These are phyloP conservation scores for Ceratocystis harringtonii DNA, from an alignment of 2,329 filamentous ascomycete species.

Conservation along the genomic window DNA sequence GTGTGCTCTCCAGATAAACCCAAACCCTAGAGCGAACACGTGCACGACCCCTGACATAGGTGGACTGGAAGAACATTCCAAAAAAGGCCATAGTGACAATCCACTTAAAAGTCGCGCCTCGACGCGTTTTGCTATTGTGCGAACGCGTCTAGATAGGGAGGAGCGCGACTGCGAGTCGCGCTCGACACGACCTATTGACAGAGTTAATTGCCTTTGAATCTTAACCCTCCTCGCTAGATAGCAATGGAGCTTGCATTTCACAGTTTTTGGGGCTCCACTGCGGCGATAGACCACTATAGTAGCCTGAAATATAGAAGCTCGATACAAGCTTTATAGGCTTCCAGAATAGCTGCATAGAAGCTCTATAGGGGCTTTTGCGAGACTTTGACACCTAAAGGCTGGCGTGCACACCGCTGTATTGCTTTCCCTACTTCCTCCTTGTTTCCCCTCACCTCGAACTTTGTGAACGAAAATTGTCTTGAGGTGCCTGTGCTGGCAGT, in stretches of 20 bases:
- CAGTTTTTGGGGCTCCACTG: too few species aligned
- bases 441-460: neutral
- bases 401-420: neutral
- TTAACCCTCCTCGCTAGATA: too few species aligned
- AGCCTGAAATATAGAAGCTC: too few species aligned
- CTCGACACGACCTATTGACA: too few species aligned
- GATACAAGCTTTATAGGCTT: too few species aligned
- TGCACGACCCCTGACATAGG: too few species aligned
- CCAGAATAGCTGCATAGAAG: too few species aligned
- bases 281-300: too few species aligned
- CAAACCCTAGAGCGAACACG: neutral
- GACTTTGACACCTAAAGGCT: too few species aligned
- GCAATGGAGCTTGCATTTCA: too few species aligned
- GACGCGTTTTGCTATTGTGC: neutral
- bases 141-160: neutral
- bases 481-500: neutral
- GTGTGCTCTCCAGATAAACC: neutral
- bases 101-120: constrained; percentile 5
- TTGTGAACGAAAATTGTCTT: neutral
- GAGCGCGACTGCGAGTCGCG: neutral
- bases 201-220: too few species aligned
- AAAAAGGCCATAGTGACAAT: constrained; percentile 11
- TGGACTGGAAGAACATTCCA: neutral
- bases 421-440: neutral
- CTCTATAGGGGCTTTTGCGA: too few species aligned